Conservation (phyloP, 2,329 filamentous ascomycete genomes). For the Stemphylium vesicarium region DNA sequence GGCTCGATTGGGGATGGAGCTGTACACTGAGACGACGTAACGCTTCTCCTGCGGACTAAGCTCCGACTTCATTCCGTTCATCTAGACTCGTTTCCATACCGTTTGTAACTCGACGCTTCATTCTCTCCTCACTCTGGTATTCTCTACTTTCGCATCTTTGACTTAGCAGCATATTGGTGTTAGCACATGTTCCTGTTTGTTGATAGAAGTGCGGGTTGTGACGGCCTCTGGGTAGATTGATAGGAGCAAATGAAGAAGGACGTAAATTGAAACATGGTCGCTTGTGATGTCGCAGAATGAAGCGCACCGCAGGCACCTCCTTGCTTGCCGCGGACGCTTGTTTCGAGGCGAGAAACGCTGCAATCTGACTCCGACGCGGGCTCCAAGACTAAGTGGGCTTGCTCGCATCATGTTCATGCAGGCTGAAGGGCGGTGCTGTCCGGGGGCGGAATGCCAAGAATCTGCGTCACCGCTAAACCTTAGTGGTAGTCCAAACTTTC, state of each 20-base stretch:
- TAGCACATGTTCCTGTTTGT: constrained; percentile 21
- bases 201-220: constrained; percentile 14
- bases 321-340: neutral
- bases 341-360: neutral
- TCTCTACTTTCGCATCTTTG: constrained; percentile 11
- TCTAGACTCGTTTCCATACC: constrained; percentile 10
- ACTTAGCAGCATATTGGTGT: constrained; percentile 16
- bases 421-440: neutral
- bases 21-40: constrained; percentile 36
- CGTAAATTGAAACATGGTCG: constrained; percentile 25
- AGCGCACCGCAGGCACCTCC: neutral
- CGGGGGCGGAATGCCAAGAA: constrained; percentile 27
- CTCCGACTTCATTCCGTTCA: constrained; percentile 6
- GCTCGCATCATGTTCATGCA: constrained; percentile 17
- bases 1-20: constrained; percentile 39
- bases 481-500: constrained; percentile 41
- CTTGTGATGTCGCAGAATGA: neutral
- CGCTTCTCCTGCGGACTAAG: constrained; percentile 13
- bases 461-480: constrained; percentile 29
- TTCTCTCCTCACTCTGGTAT: constrained; percentile 6
- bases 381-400: constrained; percentile 3
- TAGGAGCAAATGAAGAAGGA: constrained; percentile 31
- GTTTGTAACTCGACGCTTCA: constrained; percentile 14
- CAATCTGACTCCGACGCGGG: neutral
- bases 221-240: constrained; percentile 26